Conservation (phyloP, 2,329 filamentous ascomycete genomes). For the Colletotrichum higginsianum region DNA sequence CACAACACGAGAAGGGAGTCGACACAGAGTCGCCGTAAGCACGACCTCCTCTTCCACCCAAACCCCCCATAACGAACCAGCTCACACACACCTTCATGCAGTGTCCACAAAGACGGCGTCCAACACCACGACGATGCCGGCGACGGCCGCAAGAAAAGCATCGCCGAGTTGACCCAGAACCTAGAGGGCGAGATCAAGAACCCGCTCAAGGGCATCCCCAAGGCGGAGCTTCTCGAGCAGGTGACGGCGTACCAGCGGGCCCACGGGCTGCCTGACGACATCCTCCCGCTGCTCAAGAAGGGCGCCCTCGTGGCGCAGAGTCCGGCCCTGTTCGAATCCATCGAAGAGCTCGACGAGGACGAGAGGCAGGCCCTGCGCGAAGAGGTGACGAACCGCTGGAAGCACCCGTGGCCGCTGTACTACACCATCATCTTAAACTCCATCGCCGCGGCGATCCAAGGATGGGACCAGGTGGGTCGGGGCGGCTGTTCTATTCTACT, state of each 20-base stretch:
- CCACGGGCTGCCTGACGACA: slow-evolving; percentile 61
- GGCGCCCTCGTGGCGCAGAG: slow-evolving; percentile 68
- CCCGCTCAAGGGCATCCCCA: slow-evolving; percentile 65
- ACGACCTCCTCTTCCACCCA: fast-evolving
- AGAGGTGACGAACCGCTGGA: slow-evolving; percentile 65
- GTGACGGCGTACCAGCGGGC: slow-evolving; percentile 68
- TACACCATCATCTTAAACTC: slow-evolving; percentile 67
- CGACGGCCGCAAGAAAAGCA: slow-evolving; percentile 20
- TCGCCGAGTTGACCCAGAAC: slow-evolving; percentile 21
- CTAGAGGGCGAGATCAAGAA: slow-evolving; percentile 58
- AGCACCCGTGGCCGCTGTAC: slow-evolving; percentile 63
- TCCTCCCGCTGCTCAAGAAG: slow-evolving; percentile 62
- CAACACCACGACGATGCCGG: not conserved
- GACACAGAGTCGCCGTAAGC: slow-evolving; percentile 18
- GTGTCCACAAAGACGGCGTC: slow-evolving; percentile 12
- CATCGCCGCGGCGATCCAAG: slow-evolving; percentile 68
- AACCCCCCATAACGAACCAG: not conserved
- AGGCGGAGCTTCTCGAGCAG: slow-evolving; percentile 65
- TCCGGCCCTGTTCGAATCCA: slow-evolving; percentile 62
- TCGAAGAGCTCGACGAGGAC: slow-evolving; percentile 60
- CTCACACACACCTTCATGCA: not conserved
- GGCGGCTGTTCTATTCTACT: not conserved
- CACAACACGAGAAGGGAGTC: slow-evolving; percentile 13
- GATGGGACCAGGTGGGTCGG: slow-evolving; percentile 56
- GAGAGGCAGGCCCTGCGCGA: slow-evolving; percentile 58